phyloP scores from a whole-genome alignment of 176 grass and related monocot species.

The Puccinellia tenuiflora region DNA sequence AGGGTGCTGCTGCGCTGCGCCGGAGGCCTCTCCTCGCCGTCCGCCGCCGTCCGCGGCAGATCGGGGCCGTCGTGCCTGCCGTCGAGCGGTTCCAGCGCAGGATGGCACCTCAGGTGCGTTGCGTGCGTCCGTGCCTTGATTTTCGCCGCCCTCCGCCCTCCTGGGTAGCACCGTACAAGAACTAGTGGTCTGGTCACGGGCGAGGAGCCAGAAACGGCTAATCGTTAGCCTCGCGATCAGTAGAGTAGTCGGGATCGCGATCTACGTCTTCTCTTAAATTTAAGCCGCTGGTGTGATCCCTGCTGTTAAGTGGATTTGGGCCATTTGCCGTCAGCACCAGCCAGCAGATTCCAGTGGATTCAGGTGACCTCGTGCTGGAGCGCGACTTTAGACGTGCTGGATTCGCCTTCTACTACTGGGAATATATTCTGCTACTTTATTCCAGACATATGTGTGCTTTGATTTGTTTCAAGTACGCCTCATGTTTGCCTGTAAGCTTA shows the following conservation, averaged over 20 bases:
- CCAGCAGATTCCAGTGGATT: not conserved
- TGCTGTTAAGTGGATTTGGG: not conserved
- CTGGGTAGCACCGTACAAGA: too few species aligned
- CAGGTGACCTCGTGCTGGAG: not conserved
- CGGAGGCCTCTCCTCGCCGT: not conserved
- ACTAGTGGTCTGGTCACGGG: not conserved
- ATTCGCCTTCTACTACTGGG: not conserved
- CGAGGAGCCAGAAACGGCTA: not conserved
- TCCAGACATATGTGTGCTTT: not conserved
- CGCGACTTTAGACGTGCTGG: not conserved
- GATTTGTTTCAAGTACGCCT: not conserved
- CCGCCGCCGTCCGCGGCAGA: slow-evolving; percentile 18
- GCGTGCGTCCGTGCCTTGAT: not conserved
- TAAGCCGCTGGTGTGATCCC: not conserved
- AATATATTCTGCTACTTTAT: slow-evolving; percentile 20
- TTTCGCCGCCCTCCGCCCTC: too few species aligned
- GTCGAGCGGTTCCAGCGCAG: slow-evolving; percentile 54
- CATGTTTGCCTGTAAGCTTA: not conserved
- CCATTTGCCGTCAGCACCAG: too few species aligned
- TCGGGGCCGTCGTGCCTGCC: slow-evolving; percentile 33
- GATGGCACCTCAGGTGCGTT: slow-evolving; percentile 63
- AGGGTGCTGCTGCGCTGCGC: not conserved
- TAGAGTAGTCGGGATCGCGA: not conserved
- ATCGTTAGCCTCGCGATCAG: not conserved
- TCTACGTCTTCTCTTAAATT: not conserved